phyloP scores from a whole-genome alignment of 345 rosid genomes.

The Eucalyptus pauciflora region DNA sequence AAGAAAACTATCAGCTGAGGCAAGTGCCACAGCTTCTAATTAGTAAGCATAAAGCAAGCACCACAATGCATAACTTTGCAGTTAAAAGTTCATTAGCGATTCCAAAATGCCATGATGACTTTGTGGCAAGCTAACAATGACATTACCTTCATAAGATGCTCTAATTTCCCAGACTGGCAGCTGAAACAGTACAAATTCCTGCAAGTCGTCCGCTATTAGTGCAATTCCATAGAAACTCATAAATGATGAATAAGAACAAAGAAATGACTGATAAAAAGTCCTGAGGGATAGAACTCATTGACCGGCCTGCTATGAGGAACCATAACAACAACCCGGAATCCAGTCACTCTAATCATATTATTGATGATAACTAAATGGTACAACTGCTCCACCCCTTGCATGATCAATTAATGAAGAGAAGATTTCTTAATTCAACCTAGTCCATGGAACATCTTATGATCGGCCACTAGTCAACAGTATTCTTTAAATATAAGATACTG shows the following conservation, averaged over 20 bases:
- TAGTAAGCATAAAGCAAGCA: neutral
- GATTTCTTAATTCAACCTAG: neutral
- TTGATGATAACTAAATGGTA: neutral
- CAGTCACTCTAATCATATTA: neutral
- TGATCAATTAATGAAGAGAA: neutral
- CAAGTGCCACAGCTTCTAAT: neutral
- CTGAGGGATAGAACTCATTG: neutral
- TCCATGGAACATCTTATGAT: neutral
- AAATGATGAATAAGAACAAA: neutral
- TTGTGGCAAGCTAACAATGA: neutral
- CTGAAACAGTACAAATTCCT: conserved; percentile 95
- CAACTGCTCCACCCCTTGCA: neutral
- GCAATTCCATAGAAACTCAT: neutral
- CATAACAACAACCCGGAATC: neutral
- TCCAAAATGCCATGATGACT: neutral
- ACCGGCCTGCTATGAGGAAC: neutral
- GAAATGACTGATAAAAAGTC: neutral
- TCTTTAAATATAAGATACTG: neutral
- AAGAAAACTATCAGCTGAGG: neutral
- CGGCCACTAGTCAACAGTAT: neutral
- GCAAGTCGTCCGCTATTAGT: conserved; percentile 1
- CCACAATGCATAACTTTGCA: neutral
- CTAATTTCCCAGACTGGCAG: conserved; percentile 82
- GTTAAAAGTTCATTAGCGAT: neutral
- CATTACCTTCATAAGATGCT: conserved; percentile 92